A percentile compares a stretch with the other conserved stretches of the same genome.
phyloP scores from a whole-genome alignment of 129 eudicot genomes.

The Solidago caesia region DNA sequence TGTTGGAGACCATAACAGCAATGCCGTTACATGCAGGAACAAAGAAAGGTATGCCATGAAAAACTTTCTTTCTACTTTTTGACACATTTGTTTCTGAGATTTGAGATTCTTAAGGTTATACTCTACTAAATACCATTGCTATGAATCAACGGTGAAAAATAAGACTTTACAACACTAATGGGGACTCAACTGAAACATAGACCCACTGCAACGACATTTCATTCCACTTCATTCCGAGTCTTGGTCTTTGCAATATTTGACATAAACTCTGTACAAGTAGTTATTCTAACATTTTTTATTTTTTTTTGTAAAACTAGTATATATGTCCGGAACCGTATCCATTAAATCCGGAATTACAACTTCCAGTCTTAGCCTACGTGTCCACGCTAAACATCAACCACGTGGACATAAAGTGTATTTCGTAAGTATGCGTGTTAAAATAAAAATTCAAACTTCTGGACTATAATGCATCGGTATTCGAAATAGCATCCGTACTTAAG shows the following conservation, averaged over 20 bases:
- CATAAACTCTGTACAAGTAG: too few species aligned
- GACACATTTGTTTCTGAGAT: neutral
- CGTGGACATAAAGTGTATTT: too few species aligned
- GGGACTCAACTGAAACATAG: constrained; percentile 20
- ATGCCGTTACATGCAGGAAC: constrained; percentile 11
- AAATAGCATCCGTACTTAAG: too few species aligned
- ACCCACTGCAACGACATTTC: constrained; percentile 4
- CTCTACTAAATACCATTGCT: neutral
- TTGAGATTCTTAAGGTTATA: neutral
- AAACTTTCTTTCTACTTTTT: constrained; percentile 8
- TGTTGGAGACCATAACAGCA: neutral
- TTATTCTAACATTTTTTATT: too few species aligned
- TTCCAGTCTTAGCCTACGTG: too few species aligned
- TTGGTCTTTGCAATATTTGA: constrained; percentile 10
- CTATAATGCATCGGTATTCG: too few species aligned
- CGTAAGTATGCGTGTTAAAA: too few species aligned
- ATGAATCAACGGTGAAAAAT: neutral
- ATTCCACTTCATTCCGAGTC: constrained; percentile 10
- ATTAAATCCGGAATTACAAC: too few species aligned
- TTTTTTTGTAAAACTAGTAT: too few species aligned
- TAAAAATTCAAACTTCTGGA: too few species aligned
- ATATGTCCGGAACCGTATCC: too few species aligned
- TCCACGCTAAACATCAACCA: too few species aligned
- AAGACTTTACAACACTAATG: constrained; percentile 2
- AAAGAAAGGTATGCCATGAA: constrained; percentile 21